Base-by-base conservation (phyloP, 176 grass and related monocot genomes). In the Typha latifolia region DNA sequence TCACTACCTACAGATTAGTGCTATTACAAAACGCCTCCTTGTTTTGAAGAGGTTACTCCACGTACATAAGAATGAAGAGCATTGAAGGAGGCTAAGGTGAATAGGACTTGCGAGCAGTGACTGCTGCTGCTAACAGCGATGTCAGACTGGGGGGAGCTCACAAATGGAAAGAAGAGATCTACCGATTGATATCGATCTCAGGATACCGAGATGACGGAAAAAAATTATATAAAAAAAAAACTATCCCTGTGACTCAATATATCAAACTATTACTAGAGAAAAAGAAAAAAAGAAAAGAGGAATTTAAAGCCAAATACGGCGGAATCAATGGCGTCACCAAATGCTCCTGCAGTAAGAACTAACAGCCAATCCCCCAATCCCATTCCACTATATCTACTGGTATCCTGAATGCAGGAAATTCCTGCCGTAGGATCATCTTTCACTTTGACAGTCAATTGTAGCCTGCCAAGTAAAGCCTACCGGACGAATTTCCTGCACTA, bases 281-380 rank as follows among this genome's bases (percentile, higher is more conserved):
- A 26, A 26, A 2, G 22, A 21, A 52, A 6, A 12, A n/a, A 76
- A 76, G 32, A 20, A 68, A 51, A 55, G 55, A 26, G 43, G 52
- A 66, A 47, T 31, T 76, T 51, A 55, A 27, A 43, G 64, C 72
- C 50, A 27, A 61, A 68, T 53, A 77, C 74, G 20, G 53, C 52
- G 51, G 51, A 77, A 77, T 77, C 64, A 70, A 77, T 69, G 64
- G 19, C 26, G 69, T 50, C 65, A 77, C 75, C 66, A 48, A 77
- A 77, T 77, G 51, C 75, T 61, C 75, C 67, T 69, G 65, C 50
- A 66, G 32, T 55, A 67, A 67, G 74, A 62, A 66, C 64, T 48
- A 77, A 47, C 75, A 31, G 61, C 67, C 74, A 64, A 57, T 61
- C 74, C 62, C 51, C 52, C 68, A 71, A 23, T 50, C 61, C 61